A percentile compares a stretch with the other conserved stretches of the same genome.
Conservation (phyloP, 345 rosid species). For the Limnanthes douglasii region DNA sequence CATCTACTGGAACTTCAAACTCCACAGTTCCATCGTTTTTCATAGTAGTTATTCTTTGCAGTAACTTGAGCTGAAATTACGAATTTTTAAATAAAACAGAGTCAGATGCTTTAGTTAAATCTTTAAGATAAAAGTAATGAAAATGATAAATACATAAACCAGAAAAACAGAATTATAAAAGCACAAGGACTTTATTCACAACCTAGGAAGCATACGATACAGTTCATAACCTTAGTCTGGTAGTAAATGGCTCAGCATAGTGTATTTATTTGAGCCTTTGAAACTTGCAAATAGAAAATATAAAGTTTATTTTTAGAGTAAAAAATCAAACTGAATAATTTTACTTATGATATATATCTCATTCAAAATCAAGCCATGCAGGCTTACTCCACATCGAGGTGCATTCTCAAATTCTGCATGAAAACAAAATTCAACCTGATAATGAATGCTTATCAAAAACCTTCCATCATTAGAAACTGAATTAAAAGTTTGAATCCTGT, state of each 20-base stretch:
- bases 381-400: too few species aligned
- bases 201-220: background rate
- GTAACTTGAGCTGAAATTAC: conserved; percentile 48
- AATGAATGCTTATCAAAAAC: background rate
- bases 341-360: too few species aligned
- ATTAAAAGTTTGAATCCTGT: too few species aligned
- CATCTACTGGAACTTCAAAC: conserved; percentile 75
- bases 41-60: conserved; percentile 88
- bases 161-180: background rate
- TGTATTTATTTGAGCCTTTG: too few species aligned
- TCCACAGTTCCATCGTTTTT: conserved; percentile 95
- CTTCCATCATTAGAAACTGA: background rate
- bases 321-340: too few species aligned
- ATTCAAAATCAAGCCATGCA: too few species aligned
- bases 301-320: too few species aligned
- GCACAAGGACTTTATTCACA: conserved; percentile 8
- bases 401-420: too few species aligned
- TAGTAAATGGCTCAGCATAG: too few species aligned
- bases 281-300: too few species aligned
- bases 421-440: background rate
- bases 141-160: background rate
- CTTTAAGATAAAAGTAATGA: background rate
- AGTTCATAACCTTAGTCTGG: background rate
- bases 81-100: conserved; percentile 10
- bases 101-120: background rate